phyloP scores from a whole-genome alignment of 305 asterid genomes.

The Solanum hybrid region DNA sequence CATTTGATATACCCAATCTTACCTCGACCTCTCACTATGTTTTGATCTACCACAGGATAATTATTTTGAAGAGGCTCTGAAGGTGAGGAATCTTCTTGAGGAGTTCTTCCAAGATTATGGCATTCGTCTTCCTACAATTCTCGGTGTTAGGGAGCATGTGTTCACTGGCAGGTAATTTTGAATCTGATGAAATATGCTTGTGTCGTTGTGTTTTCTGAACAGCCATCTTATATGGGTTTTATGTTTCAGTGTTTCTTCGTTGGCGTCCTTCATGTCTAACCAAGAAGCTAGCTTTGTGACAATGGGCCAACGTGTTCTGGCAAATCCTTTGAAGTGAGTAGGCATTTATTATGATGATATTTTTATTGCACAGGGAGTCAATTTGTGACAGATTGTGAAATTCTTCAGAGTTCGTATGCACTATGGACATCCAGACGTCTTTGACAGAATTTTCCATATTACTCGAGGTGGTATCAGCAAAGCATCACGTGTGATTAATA shows the following conservation, averaged over 20 bases:
- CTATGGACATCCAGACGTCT: conserved; percentile 98
- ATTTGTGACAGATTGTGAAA: conserved; percentile 1
- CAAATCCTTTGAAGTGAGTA: conserved; percentile 88
- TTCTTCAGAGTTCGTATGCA: conserved; percentile 92
- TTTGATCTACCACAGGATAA: conserved; percentile 49
- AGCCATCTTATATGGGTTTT: conserved; percentile 17
- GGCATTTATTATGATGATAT: conserved; percentile 11
- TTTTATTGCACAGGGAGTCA: background rate
- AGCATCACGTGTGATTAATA: conserved; percentile 91
- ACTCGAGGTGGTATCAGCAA: conserved; percentile 99
- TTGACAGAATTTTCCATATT: conserved; percentile 90
- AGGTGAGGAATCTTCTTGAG: conserved; percentile 96
- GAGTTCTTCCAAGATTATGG: conserved; percentile 79
- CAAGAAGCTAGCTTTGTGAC: conserved; percentile 98
- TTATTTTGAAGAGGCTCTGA: conserved; percentile 95
- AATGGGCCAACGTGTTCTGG: conserved; percentile 95
- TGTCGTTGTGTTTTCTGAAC: background rate
- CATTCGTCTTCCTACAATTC: conserved; percentile 75
- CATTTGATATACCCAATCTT: background rate
- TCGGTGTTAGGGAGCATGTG: conserved; percentile 97
- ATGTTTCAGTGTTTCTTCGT: conserved; percentile 81
- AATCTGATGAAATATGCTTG: background rate
- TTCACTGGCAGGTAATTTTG: conserved; percentile 84
- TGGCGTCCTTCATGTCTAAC: conserved; percentile 93
- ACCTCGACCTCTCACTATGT: background rate